phyloP scores from a whole-genome alignment of 352 stramenopile genomes.

The Globisporangium sylvaticum region DNA sequence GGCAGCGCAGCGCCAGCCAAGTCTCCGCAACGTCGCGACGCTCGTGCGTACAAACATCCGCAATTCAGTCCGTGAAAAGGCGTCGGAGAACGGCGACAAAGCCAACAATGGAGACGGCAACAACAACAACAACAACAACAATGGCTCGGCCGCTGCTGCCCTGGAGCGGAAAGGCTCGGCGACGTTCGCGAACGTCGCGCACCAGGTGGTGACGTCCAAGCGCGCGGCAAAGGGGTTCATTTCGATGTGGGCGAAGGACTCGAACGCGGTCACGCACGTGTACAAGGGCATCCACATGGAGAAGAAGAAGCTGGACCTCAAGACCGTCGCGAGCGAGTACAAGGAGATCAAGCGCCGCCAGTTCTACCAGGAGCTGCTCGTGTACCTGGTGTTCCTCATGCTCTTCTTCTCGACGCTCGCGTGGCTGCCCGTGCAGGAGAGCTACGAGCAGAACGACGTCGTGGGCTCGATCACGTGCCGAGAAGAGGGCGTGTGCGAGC shows the following conservation, averaged over 20 bases:
- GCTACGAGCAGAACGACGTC: slow-evolving; percentile 84
- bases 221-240: slow-evolving; percentile 69
- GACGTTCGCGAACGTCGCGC: slow-evolving; percentile 71
- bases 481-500: slow-evolving; percentile 74
- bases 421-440: slow-evolving; percentile 78
- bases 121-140: not conserved
- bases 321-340: slow-evolving; percentile 72
- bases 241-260: slow-evolving; percentile 68
- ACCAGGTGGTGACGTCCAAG: slow-evolving; percentile 68
- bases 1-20: slow-evolving; percentile 27
- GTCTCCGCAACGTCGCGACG: slow-evolving; percentile 60
- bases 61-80: slow-evolving; percentile 22
- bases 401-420: slow-evolving; percentile 77
- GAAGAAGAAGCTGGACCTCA: slow-evolving; percentile 86
- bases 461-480: slow-evolving; percentile 71
- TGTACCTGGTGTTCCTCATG: slow-evolving; percentile 76
- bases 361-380: slow-evolving; percentile 87
- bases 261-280: slow-evolving; percentile 39
- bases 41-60: slow-evolving; percentile 60
- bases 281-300: slow-evolving; percentile 88
- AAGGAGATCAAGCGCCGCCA: slow-evolving; percentile 85
- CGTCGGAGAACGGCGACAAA: slow-evolving; percentile 6
- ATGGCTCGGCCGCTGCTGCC: not conserved
- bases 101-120: not conserved
- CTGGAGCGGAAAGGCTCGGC: slow-evolving; percentile 21